A percentile compares a stretch with the other conserved stretches of the same genome.
These are phyloP conservation scores for Apophysomyces sp. DNA, from an alignment of 371 early-diverging fungal genomes.

Conservation along the genomic window DNA sequence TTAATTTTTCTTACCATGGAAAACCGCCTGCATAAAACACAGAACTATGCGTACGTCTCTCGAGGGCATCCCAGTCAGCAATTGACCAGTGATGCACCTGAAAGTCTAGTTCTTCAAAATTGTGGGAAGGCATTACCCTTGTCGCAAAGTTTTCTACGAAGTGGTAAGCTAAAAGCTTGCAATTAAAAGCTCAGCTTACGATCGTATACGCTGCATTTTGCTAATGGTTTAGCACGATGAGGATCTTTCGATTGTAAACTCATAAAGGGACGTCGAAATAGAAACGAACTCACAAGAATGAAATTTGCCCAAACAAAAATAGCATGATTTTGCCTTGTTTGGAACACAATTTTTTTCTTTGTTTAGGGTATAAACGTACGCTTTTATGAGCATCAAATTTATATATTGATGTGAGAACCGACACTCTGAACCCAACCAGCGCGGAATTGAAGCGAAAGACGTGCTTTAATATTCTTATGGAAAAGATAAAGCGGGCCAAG, in stretches of 20 bases:
- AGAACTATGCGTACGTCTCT: conserved; percentile 45
- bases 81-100: conserved; percentile 40
- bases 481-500: too few species aligned
- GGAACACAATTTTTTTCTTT: too few species aligned
- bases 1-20: conserved; percentile 37
- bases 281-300: neutral
- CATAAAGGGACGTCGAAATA: neutral
- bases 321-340: neutral
- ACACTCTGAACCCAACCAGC: too few species aligned
- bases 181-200: neutral
- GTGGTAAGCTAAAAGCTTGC: neutral
- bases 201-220: neutral
- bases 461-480: too few species aligned
- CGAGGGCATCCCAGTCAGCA: conserved; percentile 37
- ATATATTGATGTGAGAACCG: too few species aligned
- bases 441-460: too few species aligned
- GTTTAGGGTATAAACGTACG: too few species aligned
- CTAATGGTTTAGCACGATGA: neutral
- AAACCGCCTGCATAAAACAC: conserved; percentile 48
- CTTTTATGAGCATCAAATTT: too few species aligned
- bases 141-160: neutral
- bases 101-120: neutral
- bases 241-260: neutral
- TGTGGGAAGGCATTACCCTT: neutral
- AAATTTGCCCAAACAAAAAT: neutral